phyloP scores from a whole-genome alignment of 257 asterid genomes.

The Capsicum pubescens region DNA sequence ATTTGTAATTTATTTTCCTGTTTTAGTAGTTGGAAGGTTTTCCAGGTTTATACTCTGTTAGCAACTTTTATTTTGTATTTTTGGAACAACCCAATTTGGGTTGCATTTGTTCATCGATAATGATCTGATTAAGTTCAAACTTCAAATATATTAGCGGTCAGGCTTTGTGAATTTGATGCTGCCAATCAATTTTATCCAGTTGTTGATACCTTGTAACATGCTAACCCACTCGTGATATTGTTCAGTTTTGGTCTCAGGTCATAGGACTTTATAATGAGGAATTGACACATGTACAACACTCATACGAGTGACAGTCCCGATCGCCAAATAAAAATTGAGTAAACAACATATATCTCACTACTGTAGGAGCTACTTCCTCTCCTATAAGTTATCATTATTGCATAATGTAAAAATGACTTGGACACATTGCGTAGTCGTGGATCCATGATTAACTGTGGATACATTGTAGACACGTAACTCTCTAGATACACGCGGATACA shows the following conservation, averaged over 20 bases:
- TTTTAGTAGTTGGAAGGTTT: neutral
- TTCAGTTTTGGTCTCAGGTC: neutral
- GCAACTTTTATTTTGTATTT: neutral
- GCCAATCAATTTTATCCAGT: neutral
- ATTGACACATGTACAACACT: no score
- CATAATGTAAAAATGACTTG: no score
- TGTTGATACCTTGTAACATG: neutral
- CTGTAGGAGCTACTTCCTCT: no score
- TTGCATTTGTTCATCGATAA: conserved; percentile 2
- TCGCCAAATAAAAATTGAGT: no score
- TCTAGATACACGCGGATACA: no score
- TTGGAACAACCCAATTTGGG: neutral
- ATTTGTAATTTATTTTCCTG: conserved; percentile 44
- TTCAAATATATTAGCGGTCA: neutral
- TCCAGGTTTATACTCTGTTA: neutral
- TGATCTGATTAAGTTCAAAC: conserved; percentile 20
- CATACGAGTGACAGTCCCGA: no score
- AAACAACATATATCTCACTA: no score
- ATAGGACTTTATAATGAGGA: neutral
- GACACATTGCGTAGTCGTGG: no score
- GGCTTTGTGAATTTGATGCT: neutral
- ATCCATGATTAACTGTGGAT: no score
- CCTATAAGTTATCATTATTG: no score
- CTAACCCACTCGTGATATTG: neutral
- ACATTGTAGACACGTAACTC: no score